A percentile compares a stretch with the other conserved stretches of the same genome.
phyloP scores from a whole-genome alignment of 2,329 filamentous ascomycete genomes.

The Dissoconium aciculare region DNA sequence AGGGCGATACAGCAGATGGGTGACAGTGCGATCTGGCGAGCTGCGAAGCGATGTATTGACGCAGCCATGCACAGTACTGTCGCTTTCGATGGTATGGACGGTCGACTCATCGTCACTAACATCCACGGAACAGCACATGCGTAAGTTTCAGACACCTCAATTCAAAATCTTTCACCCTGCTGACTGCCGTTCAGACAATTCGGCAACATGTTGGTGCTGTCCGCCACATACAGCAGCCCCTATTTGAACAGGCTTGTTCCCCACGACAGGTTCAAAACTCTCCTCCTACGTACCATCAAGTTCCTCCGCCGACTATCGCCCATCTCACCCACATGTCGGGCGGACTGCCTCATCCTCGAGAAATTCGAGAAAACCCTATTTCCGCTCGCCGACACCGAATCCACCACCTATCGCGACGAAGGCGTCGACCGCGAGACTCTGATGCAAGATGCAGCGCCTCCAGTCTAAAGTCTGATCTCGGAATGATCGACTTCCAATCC shows the following conservation, averaged over 20 bases:
- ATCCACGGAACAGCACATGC: slow-evolving; percentile 91
- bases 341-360: slow-evolving; percentile 59
- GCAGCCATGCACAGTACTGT: slow-evolving; percentile 73
- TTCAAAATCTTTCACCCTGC: slow-evolving; percentile 6
- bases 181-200: slow-evolving; percentile 58
- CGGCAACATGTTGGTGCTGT: slow-evolving; percentile 83
- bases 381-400: slow-evolving; percentile 7
- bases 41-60: slow-evolving; percentile 41
- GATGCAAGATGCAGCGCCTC: no score
- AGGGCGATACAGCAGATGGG: slow-evolving; percentile 21
- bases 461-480: no score
- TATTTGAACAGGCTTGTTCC: slow-evolving; percentile 44
- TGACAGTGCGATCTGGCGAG: slow-evolving; percentile 18
- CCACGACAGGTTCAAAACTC: slow-evolving; percentile 37
- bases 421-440: slow-evolving; percentile 5
- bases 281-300: slow-evolving; percentile 59
- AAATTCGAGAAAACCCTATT: slow-evolving; percentile 31
- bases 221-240: slow-evolving; percentile 54
- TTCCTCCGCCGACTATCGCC: slow-evolving; percentile 58
- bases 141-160: slow-evolving; percentile 42
- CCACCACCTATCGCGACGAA: slow-evolving; percentile 15
- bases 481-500: no score
- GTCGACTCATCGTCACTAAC: slow-evolving; percentile 72
- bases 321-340: slow-evolving; percentile 58
- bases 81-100: slow-evolving; percentile 60